Evolutionary conservation across 306 rosid genomes (phyloP), one percentile per base, ranked within the genome.

Genomic region (Rosa lucieae): DNA sequence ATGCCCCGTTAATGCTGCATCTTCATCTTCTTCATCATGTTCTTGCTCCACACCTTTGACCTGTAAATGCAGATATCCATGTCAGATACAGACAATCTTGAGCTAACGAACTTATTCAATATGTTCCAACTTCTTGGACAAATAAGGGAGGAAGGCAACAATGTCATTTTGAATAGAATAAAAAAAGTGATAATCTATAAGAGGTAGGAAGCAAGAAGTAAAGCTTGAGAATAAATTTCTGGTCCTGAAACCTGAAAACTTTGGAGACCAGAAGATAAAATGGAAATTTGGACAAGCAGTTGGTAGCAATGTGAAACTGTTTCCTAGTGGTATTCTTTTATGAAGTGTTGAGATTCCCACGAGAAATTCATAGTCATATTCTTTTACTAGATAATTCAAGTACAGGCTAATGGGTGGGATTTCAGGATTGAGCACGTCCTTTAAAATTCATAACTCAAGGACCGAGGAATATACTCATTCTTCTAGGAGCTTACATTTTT

Each of bases 31-130:
- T 3, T 78, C 85, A 79, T 95, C 99, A 42, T 88, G 15, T 83
- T 92, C 98, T 88, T 95, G 90, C 85, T 92, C 98, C 53, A 95
- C 99, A 29, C 90, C 86, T 89, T 92, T 95, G 74, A 95, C 97
- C 99, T 95, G 90, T 68, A 86, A 68, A 81, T 70, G 76, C 51
- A 79, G 44, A 44, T 8, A 68, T 23, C 23, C 23, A 73, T 68
- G 74, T 59, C 65, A 12, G 14, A 72, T 48, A 48, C 47, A 15
- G n/a, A 44, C 8, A 63, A 73, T 56, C 52, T 42, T 12, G 67
- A 56, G 37, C 7, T n/a, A 9, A 42, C 20, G 9, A n/a, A 20
- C 32, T n/a, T 21, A 12, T 73, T 53, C 48, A 3, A 52, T 39
- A 39, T 53, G 37, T 7, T 59, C 67, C 26, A 74, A 55, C 51